These are phyloP conservation scores for Trichosporon faecale DNA, from an alignment of 1,284 basidiomycete genomes.

Conservation along the genomic window DNA sequence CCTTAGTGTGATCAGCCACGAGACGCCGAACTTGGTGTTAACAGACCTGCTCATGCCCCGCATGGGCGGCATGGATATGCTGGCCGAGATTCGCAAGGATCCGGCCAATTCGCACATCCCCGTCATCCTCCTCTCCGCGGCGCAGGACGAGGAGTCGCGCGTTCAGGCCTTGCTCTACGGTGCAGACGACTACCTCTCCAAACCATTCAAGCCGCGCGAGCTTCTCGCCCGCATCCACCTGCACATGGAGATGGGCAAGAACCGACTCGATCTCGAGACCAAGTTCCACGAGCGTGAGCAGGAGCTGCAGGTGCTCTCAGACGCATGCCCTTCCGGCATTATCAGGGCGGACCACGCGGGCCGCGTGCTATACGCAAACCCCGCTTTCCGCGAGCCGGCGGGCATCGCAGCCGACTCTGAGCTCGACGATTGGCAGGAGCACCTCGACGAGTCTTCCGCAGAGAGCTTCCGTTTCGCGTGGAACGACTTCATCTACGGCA, in stretches of 20 bases:
- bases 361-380: slow-evolving; percentile 35
- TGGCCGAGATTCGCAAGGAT: slow-evolving; percentile 29
- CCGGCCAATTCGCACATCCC: slow-evolving; percentile 28
- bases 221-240: slow-evolving; percentile 51
- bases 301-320: slow-evolving; percentile 47
- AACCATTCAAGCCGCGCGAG: slow-evolving; percentile 51
- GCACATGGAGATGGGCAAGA: slow-evolving; percentile 50
- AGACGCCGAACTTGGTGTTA: slow-evolving; percentile 39
- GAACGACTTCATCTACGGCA: slow-evolving; percentile 4
- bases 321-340: slow-evolving; percentile 45
- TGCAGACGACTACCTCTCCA: slow-evolving; percentile 51
- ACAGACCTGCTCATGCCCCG: slow-evolving; percentile 48
- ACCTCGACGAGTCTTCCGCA: slow-evolving; percentile 5
- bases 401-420: slow-evolving; percentile 15
- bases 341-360: slow-evolving; percentile 34
- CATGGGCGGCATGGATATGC: slow-evolving; percentile 39
- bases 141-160: slow-evolving; percentile 36
- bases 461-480: slow-evolving; percentile 1
- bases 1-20: slow-evolving; percentile 30
- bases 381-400: slow-evolving; percentile 27
- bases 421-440: not conserved
- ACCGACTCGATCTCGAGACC: slow-evolving; percentile 38
- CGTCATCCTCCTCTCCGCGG: slow-evolving; percentile 38
- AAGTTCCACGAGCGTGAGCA: slow-evolving; percentile 38
- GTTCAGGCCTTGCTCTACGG: slow-evolving; percentile 50